Evolutionary conservation across 2,329 filamentous ascomycete species (phyloP).

Genomic region (Neoascochyta sp.): DNA sequence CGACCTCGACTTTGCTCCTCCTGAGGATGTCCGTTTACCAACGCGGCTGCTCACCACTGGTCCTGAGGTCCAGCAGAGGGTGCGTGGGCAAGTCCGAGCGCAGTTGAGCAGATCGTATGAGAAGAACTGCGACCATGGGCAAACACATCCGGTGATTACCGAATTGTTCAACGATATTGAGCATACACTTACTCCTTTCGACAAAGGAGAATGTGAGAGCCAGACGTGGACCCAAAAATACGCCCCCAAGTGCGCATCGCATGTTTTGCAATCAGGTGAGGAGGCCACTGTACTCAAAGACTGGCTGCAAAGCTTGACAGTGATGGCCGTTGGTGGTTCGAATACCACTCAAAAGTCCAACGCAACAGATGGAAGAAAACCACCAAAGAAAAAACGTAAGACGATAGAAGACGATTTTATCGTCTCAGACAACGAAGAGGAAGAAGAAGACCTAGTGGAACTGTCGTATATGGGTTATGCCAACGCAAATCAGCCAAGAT

Average conservation of each 20-base stretch:
- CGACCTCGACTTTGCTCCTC: constrained; percentile 12
- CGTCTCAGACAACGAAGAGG: constrained; percentile 30
- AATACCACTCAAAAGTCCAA: constrained; percentile 29
- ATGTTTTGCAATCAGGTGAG: constrained; percentile 71
- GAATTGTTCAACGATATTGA: constrained; percentile 59
- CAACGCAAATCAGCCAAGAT: constrained; percentile 44
- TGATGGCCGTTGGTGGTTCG: constrained; percentile 68
- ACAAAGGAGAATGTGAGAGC: constrained; percentile 70
- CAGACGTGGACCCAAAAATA: constrained; percentile 81
- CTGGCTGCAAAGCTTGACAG: constrained; percentile 74
- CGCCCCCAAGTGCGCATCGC: constrained; percentile 62
- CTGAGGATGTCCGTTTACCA: constrained; percentile 32
- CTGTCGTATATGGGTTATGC: constrained; percentile 62
- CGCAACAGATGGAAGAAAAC: constrained; percentile 19
- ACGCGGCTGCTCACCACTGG: constrained; percentile 36
- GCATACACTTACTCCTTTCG: constrained; percentile 70
- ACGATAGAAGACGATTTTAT: constrained; percentile 43
- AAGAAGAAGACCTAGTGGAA: constrained; percentile 55
- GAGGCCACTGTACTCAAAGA: constrained; percentile 70
- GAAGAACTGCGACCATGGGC: constrained; percentile 1
- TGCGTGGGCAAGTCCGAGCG: constrained; percentile 27
- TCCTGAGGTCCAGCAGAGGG: constrained; percentile 38
- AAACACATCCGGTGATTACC: constrained; percentile 56
- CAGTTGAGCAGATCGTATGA: constrained; percentile 5
- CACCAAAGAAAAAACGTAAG: constrained; percentile 60